Evolutionary conservation across 2,329 filamentous ascomycete genomes (phyloP).

Genomic region (Alternaria incomplexa): DNA sequence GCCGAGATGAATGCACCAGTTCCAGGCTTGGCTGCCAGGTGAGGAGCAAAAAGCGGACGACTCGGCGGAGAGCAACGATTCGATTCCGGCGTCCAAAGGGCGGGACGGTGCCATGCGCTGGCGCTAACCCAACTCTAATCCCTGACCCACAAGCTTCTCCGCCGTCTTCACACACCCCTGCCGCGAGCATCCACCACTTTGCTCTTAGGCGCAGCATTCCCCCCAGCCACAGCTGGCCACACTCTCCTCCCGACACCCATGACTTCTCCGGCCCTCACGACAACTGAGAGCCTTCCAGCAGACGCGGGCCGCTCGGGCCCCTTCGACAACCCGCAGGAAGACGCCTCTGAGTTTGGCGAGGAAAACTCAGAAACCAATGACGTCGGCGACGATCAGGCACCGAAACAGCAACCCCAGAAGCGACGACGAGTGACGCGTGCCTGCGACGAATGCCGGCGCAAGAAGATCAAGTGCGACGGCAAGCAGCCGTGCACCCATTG

Average conservation of each 20-base stretch:
- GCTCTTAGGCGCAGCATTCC: constrained; percentile 39
- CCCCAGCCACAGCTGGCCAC: constrained; percentile 37
- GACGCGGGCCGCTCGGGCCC: constrained; percentile 33
- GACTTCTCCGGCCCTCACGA: constrained; percentile 44
- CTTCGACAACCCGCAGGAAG: constrained; percentile 38
- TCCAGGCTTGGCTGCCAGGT: constrained; percentile 15
- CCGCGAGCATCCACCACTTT: constrained; percentile 34
- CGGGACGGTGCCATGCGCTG: constrained; percentile 37
- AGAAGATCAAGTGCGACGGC: constrained; percentile 63
- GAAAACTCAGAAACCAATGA: constrained; percentile 43
- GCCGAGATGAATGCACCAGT: constrained; percentile 9
- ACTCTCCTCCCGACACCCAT: constrained; percentile 41
- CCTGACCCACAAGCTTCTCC: constrained; percentile 37
- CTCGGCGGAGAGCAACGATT: constrained; percentile 37
- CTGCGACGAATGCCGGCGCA: constrained; percentile 51
- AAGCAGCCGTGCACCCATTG: constrained; percentile 78
- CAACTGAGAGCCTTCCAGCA: constrained; percentile 38
- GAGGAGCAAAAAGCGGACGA: constrained; percentile 27
- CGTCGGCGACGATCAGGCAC: constrained; percentile 40
- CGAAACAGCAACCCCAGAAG: constrained; percentile 49
- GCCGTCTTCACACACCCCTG: constrained; percentile 33
- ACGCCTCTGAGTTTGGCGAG: constrained; percentile 39
- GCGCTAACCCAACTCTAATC: constrained; percentile 42
- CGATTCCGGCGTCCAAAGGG: constrained; percentile 34
- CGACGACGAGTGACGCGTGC: constrained; percentile 53